phyloP scores from a whole-genome alignment of 106 monocot species.

The Posidonia australis region DNA sequence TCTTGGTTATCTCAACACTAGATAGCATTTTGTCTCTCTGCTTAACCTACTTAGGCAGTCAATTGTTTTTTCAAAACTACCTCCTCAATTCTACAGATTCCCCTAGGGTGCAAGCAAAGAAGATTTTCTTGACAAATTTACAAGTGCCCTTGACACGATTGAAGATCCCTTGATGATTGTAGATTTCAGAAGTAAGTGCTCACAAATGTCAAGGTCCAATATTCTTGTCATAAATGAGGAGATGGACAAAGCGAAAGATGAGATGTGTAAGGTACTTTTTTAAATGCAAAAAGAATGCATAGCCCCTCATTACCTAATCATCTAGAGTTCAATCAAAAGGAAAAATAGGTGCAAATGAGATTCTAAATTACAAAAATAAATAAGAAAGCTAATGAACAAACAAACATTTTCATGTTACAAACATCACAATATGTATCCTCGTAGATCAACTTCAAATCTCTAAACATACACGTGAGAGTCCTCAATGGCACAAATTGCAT shows the following conservation, averaged over 20 bases:
- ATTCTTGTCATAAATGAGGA: background rate
- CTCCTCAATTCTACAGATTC: background rate
- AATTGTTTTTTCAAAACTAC: conserved; percentile 16
- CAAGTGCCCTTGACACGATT: conserved; percentile 12
- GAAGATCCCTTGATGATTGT: conserved; percentile 23
- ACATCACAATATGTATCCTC: too few relatives aligned
- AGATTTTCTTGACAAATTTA: conserved; percentile 9
- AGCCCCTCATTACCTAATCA: too few relatives aligned
- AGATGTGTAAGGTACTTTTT: background rate
- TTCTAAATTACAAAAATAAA: too few relatives aligned
- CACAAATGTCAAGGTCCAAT: background rate
- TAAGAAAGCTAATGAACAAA: too few relatives aligned
- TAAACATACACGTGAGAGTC: too few relatives aligned
- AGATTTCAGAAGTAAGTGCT: background rate
- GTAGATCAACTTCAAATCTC: too few relatives aligned
- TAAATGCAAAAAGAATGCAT: too few relatives aligned
- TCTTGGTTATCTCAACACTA: conserved; percentile 17
- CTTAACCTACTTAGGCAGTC: background rate
- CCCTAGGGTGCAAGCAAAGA: background rate
- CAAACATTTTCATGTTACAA: too few relatives aligned
- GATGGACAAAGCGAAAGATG: background rate
- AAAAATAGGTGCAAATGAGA: too few relatives aligned
- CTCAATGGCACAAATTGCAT: too few relatives aligned
- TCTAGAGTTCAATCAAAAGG: too few relatives aligned
- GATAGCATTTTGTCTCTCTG: background rate